A percentile compares a stretch with the other conserved stretches of the same genome.
phyloP scores from a whole-genome alignment of 805 yeast genomes.

The Cyberlindnera veronae region DNA sequence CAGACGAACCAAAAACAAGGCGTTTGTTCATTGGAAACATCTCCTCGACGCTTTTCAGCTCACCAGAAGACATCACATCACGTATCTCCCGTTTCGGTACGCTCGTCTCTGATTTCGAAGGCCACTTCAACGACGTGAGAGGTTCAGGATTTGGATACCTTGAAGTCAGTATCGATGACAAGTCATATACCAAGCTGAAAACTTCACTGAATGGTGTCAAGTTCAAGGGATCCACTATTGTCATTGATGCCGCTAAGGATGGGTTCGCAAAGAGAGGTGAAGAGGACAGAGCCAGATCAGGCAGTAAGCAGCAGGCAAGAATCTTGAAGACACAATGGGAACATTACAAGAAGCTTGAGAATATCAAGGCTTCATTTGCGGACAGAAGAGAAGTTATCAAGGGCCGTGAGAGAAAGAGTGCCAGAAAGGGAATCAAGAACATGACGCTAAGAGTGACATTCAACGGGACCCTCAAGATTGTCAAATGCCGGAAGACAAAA shows the following conservation, averaged over 20 bases:
- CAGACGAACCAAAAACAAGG: slow-evolving; percentile 10
- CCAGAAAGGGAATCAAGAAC: slow-evolving; percentile 47
- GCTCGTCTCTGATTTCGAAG: slow-evolving; percentile 44
- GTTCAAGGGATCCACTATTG: slow-evolving; percentile 69
- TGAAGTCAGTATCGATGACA: slow-evolving; percentile 49
- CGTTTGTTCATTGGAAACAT: slow-evolving; percentile 69
- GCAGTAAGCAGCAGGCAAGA: slow-evolving; percentile 32
- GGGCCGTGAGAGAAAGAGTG: slow-evolving; percentile 61
- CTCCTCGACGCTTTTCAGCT: slow-evolving; percentile 47
- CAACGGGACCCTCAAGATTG: slow-evolving; percentile 52
- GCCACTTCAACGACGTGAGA: slow-evolving; percentile 48
- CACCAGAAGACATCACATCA: slow-evolving; percentile 42
- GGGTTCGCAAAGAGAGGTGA: slow-evolving; percentile 46
- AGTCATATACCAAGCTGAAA: slow-evolving; percentile 47
- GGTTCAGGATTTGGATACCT: slow-evolving; percentile 55
- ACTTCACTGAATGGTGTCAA: slow-evolving; percentile 63
- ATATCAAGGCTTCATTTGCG: slow-evolving; percentile 34
- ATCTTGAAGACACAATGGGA: slow-evolving; percentile 37
- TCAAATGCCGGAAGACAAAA: slow-evolving; percentile 68
- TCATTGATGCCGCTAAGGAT: slow-evolving; percentile 60
- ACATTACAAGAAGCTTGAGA: slow-evolving; percentile 34
- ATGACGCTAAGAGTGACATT: slow-evolving; percentile 64
- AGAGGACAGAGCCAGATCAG: slow-evolving; percentile 37
- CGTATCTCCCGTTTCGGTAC: slow-evolving; percentile 66
- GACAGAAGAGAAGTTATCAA: slow-evolving; percentile 42